phyloP scores from a whole-genome alignment of 192 early-diverging fungal species.

The Coemansia sp. region DNA sequence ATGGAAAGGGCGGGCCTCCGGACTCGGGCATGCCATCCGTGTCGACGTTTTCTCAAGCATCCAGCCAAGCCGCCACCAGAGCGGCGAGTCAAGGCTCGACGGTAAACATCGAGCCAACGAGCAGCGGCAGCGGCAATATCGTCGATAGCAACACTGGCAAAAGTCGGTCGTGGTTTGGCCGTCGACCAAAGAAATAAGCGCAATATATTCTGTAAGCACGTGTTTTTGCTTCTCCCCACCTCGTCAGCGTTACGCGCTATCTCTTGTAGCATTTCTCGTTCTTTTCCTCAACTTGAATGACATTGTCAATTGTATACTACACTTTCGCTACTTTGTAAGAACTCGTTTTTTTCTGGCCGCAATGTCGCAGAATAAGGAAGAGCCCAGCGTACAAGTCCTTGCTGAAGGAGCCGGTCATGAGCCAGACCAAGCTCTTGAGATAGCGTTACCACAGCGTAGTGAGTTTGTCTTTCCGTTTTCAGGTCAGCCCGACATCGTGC shows the following conservation, averaged over 20 bases:
- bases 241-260: neutral
- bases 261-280: neutral
- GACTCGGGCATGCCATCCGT: neutral
- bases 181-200: conserved; percentile 33
- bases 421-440: neutral
- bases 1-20: neutral
- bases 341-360: neutral
- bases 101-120: neutral
- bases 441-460: conserved; percentile 2
- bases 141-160: conserved; percentile 15
- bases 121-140: neutral
- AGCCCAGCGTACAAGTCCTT: conserved; percentile 21
- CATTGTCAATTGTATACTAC: neutral
- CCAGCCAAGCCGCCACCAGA: neutral
- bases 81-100: neutral
- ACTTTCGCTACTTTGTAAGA: neutral
- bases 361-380: neutral
- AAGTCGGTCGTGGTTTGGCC: conserved; percentile 49
- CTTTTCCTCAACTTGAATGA: neutral
- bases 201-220: neutral
- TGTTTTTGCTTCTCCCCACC: neutral
- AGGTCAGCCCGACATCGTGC: conserved; percentile 83
- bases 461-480: conserved; percentile 64
- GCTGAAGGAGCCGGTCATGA: neutral
- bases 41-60: conserved; percentile 1